Evolutionary conservation across 768 basidiomycete genomes (phyloP).

Genomic region (Mycena sanguinolenta): DNA sequence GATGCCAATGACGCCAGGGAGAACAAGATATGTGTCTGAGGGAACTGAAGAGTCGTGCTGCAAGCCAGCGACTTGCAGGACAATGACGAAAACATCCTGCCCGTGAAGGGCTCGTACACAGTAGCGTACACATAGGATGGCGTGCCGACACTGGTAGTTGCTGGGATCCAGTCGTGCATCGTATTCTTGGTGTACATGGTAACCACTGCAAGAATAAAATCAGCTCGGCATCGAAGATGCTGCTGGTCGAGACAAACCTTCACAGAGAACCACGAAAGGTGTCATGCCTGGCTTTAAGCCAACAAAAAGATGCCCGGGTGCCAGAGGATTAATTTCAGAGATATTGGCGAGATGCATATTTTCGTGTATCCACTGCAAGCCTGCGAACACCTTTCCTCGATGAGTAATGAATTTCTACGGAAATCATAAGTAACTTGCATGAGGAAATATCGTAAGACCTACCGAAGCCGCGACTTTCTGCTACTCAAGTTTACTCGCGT

Average conservation of each 20-base stretch:
- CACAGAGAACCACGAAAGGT: neutral
- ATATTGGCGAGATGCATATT: conserved; percentile 30
- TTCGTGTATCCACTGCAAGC: conserved; percentile 27
- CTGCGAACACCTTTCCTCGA: conserved; percentile 4
- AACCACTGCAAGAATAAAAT: neutral
- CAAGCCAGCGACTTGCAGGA: neutral
- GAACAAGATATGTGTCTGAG: conserved; percentile 10
- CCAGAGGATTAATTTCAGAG: neutral
- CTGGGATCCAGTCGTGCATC: conserved; percentile 19
- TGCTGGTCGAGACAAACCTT: too few species aligned
- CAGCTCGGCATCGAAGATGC: too few species aligned
- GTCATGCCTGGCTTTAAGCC: conserved; percentile 4
- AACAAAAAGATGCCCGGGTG: neutral
- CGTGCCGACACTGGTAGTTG: neutral
- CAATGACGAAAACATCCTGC: conserved; percentile 3
- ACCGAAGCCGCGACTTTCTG: conserved; percentile 25
- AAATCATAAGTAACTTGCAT: neutral
- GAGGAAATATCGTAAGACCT: neutral
- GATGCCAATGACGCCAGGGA: conserved; percentile 2
- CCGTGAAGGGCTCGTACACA: neutral
- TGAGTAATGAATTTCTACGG: conserved; percentile 7
- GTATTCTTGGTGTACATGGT: conserved; percentile 15
- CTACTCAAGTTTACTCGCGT: too few species aligned
- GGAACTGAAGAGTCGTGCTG: conserved; percentile 6
- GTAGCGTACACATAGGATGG: conserved; percentile 8